Evolutionary conservation across 2,329 filamentous ascomycete genomes (phyloP).

Genomic region (Aspergillus jensenii): DNA sequence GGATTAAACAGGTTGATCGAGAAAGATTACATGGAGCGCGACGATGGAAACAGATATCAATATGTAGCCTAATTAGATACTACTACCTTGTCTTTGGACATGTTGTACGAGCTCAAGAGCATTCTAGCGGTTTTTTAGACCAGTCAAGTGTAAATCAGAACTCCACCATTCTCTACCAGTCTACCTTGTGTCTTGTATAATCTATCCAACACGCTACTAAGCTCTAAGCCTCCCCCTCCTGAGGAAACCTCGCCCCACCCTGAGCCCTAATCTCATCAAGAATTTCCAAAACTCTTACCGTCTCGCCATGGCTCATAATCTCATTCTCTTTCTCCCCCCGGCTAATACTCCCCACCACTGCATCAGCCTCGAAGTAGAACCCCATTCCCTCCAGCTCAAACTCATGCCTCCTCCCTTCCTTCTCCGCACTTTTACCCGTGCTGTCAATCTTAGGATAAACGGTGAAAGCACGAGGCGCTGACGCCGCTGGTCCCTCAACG

Average conservation of each 20-base stretch:
- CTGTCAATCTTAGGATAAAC: background rate
- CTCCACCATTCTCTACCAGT: background rate
- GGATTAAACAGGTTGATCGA: conserved; percentile 69
- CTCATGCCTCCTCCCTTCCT: background rate
- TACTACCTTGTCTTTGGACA: background rate
- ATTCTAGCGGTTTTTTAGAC: background rate
- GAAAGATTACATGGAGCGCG: conserved; percentile 87
- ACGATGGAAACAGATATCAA: conserved; percentile 65
- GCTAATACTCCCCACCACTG: conserved; percentile 2
- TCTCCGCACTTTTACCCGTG: background rate
- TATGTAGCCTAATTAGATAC: conserved; percentile 61
- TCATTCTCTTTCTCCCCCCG: background rate
- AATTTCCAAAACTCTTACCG: conserved; percentile 1
- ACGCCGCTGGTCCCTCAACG: background rate
- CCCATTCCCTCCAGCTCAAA: conserved; percentile 1
- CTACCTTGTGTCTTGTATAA: background rate
- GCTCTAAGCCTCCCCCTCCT: background rate
- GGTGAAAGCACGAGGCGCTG: background rate
- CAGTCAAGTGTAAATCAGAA: background rate
- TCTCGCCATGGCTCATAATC: background rate
- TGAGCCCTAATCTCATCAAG: conserved; percentile 4
- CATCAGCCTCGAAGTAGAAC: conserved; percentile 8
- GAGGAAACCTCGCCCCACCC: background rate
- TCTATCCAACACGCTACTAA: background rate
- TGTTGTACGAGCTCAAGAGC: background rate